Evolutionary conservation across 805 yeast genomes (phyloP), one percentile per base, ranked within the genome.

Genomic region (Vanderwaltozyma verrucispora): DNA sequence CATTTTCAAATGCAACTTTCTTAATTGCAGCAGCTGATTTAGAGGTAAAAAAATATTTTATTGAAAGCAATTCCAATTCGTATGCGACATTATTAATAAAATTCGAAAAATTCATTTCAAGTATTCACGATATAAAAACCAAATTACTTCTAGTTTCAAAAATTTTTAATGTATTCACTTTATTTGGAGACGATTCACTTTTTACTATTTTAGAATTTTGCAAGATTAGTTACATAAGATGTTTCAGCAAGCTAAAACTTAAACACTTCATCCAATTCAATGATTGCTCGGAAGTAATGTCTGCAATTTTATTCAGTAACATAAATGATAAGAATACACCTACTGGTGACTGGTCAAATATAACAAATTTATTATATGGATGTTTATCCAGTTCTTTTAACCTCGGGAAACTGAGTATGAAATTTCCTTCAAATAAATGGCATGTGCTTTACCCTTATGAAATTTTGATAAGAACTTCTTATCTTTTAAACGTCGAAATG

Each of bases 401-500:
- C 8, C 21, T 5, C 19, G 37, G 24, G 23, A 5, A 24, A 13
- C 20, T 26, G 15, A 14, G 24, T 17, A 16, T 28, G 20, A 32
- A n/a, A 12, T 30, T 11, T 8, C 4, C 17, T 13, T 30, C 40
- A 1, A 37, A 33, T 20, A 47, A 43, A 21, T 32, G 42, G 29
- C 56, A 57, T 32, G 46, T 49, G 12, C 42, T 60, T 9, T 45
- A 47, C 16, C 40, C 37, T 6, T 53, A 56, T 17, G 64, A 59
- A 30, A 37, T 50, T 0, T 47, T 65, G 30, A 50, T 66, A 2
- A 63, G 54, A 41, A 39, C 60, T 3, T 51, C 51, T 13, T 65
- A 59, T 42, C 56, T 53, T 21, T 43, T 66, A 8, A 50, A 59
- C 13, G 33, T 54, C 11, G 69, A 65, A 40, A 51, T 57, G 46